Base-by-base conservation (phyloP, 495 filamentous ascomycete species). In the Aspergillus panamensis region DNA sequence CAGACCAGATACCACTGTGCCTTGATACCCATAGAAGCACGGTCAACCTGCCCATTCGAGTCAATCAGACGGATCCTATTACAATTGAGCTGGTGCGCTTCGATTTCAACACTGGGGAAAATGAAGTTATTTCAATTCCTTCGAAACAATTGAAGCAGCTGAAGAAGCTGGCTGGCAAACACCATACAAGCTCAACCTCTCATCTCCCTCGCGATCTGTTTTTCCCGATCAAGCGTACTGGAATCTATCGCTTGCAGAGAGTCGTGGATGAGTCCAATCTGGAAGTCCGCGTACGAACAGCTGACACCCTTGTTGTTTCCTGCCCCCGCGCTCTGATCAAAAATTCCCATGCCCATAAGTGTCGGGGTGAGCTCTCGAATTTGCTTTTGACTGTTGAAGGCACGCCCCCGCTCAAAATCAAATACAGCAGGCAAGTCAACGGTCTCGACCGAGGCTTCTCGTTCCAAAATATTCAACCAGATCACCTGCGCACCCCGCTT, bases 221-320 rank as follows among this genome's bases (percentile, higher is more conserved):
- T 30, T 84, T 88, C 49, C 74, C 82, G 3, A 76, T 91, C 10
- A 92, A 88, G 72, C 89, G 92, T 68, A 83, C 90, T 3, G 94
- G 94, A 17, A 82, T 91, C 35, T 98, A 98, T 70, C 82, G 87
- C 39, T 79, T 98, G 14, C 79, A 86, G 40, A 87, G 85, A 57
- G 91, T 97, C 8, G 79, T 96, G 21, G 94, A 98, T 67, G 87
- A 96, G 68, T 90, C 92, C 50, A 92, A 96, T 66, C 82, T 97
- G 3, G 92, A 97, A 67, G 92, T 98, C 10, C 88, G 90, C 54
- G 82, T 87, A 57, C 79, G 81, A 37, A 77, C 73, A 9, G 89
- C 87, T 13, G 85, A 90, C 64, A 86, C 91, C 0, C 82, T 94
- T 44, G 87, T 98, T 53, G 89, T 92, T 19, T 72, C 80, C 25